Percentiles rank a stretch among this genome's conserved stretches.
phyloP scores from a whole-genome alignment of 805 yeast species.

The Vanderwaltozyma verrucispora region DNA sequence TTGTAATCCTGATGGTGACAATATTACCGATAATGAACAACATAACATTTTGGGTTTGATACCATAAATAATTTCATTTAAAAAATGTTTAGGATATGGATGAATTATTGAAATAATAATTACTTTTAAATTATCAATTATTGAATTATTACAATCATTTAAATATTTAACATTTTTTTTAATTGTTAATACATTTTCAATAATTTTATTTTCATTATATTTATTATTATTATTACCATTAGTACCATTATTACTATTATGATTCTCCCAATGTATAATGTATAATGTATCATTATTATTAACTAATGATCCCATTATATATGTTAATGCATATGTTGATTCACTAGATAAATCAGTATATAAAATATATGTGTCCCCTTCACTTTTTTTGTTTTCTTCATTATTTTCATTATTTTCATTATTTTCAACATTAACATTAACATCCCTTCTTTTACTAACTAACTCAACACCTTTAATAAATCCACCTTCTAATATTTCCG shows the following conservation, averaged over 20 bases:
- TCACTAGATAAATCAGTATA: slow-evolving; percentile 81
- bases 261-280: slow-evolving; percentile 36
- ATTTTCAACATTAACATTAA: neutral
- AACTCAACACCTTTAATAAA: slow-evolving; percentile 17
- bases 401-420: neutral
- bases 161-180: slow-evolving; percentile 15
- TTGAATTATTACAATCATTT: slow-evolving; percentile 22
- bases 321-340: slow-evolving; percentile 72
- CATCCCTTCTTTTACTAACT: slow-evolving; percentile 10
- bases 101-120: slow-evolving; percentile 29
- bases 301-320: slow-evolving; percentile 78
- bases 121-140: slow-evolving; percentile 21
- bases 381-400: neutral
- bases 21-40: slow-evolving; percentile 22
- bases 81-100: slow-evolving; percentile 31
- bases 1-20: slow-evolving; percentile 17
- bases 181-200: slow-evolving; percentile 11
- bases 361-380: slow-evolving; percentile 38
- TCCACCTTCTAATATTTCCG: slow-evolving; percentile 19
- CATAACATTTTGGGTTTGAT: slow-evolving; percentile 26
- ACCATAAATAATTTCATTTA: slow-evolving; percentile 29
- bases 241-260: neutral
- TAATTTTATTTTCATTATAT: slow-evolving; percentile 5
- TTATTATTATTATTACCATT: slow-evolving; percentile 3
- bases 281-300: slow-evolving; percentile 76